Evolutionary conservation across 2,329 filamentous ascomycete species (phyloP).

Genomic region (Teratosphaeria gauchensis): DNA sequence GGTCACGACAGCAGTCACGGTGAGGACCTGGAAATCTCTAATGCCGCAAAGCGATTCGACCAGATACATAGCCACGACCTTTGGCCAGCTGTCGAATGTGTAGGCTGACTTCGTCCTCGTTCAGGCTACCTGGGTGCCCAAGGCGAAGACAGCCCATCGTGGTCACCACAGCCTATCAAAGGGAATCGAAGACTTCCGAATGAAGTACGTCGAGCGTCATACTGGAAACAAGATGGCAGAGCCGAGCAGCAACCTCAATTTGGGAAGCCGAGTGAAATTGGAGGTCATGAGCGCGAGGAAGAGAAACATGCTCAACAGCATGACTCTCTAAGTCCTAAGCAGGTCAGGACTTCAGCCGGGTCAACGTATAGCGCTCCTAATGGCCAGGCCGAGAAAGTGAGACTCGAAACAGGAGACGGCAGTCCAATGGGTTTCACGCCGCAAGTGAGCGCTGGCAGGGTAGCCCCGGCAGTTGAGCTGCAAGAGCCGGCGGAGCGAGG

Average conservation of each 20-base stretch:
- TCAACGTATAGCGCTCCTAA: not conserved
- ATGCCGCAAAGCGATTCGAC: not conserved
- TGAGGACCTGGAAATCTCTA: not conserved
- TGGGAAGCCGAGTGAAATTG: slow-evolving; percentile 4
- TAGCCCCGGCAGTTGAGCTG: not conserved
- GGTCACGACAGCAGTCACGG: not conserved
- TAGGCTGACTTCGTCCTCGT: not conserved
- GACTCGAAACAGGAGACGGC: not conserved
- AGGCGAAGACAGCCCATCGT: not conserved
- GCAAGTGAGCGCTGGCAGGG: not conserved
- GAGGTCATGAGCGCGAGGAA: not conserved
- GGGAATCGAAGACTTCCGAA: not conserved
- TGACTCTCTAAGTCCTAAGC: not conserved
- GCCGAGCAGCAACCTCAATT: not conserved
- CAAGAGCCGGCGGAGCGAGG: not conserved
- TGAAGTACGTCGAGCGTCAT: slow-evolving; percentile 1
- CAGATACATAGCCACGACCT: not conserved
- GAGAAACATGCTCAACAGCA: not conserved
- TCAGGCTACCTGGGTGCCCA: not conserved
- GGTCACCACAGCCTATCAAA: slow-evolving; percentile 5
- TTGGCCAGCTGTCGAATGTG: not conserved
- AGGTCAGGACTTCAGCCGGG: not conserved
- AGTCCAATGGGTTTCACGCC: not conserved
- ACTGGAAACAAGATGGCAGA: not conserved
- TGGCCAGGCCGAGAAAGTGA: not conserved